Evolutionary conservation across 257 asterid genomes (phyloP).

Genomic region (Rauvolfia tetraphylla): DNA sequence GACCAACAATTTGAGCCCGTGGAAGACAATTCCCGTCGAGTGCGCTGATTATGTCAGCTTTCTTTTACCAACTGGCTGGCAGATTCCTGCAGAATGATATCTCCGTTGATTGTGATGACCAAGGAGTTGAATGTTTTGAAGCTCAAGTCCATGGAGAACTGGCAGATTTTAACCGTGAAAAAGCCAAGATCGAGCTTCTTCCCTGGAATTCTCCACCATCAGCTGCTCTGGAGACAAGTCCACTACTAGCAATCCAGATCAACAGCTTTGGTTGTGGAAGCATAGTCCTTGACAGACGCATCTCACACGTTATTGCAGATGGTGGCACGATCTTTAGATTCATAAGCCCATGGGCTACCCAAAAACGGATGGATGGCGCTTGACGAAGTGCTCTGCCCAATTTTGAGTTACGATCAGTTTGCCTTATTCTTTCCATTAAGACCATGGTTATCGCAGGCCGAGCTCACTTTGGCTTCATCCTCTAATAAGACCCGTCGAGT

Average conservation of each 20-base stretch:
- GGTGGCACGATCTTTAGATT: constrained; percentile 4
- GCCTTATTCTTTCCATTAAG: constrained; percentile 16
- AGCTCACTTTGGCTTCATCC: neutral
- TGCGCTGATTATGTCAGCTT: constrained; percentile 58
- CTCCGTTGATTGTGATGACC: constrained; percentile 21
- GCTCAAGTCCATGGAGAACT: constrained; percentile 14
- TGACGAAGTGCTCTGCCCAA: neutral
- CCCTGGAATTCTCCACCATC: constrained; percentile 9
- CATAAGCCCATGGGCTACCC: constrained; percentile 20
- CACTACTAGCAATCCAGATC: constrained; percentile 16
- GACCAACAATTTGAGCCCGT: constrained; percentile 71
- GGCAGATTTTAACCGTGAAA: neutral
- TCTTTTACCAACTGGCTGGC: constrained; percentile 27
- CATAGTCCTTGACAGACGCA: constrained; percentile 5
- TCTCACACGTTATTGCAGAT: constrained; percentile 22
- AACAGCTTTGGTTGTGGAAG: constrained; percentile 23
- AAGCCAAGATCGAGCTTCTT: constrained; percentile 9
- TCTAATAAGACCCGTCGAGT: no score
- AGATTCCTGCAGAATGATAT: constrained; percentile 10
- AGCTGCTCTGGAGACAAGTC: neutral
- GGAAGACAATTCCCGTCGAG: constrained; percentile 60
- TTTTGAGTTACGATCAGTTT: neutral
- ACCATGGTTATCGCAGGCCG: neutral
- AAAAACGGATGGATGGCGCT: neutral
- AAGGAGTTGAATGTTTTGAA: constrained; percentile 26